Percentiles rank a stretch among this genome's conserved stretches.
These are phyloP conservation scores for Tulasnella sp. DNA, from an alignment of 768 basidiomycete genomes.

Conservation along the genomic window DNA sequence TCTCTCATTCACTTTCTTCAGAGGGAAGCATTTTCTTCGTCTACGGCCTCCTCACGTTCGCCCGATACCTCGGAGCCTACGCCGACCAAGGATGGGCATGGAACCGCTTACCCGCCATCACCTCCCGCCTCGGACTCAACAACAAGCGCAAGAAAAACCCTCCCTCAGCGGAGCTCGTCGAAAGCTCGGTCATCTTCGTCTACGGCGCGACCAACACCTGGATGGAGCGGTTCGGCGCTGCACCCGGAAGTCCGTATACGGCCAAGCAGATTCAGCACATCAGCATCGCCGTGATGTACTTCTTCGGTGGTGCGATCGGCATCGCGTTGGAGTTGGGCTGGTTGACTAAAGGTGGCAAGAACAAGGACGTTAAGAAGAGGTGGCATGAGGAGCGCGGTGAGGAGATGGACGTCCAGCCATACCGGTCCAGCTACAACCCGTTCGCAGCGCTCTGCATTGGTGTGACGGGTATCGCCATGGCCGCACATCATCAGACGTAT, in stretches of 20 bases:
- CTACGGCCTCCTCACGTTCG: conserved; percentile 86
- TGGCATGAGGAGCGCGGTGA: not conserved
- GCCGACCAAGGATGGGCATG: conserved; percentile 92
- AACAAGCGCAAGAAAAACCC: conserved; percentile 41
- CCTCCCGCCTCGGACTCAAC: conserved; percentile 1
- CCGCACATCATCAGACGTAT: conserved; percentile 87
- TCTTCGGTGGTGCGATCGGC: conserved; percentile 87
- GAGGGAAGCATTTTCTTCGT: conserved; percentile 93
- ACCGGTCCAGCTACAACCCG: conserved; percentile 81
- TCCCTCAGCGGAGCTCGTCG: conserved; percentile 74
- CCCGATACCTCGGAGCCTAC: conserved; percentile 91
- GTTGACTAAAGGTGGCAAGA: not conserved
- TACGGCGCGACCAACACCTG: conserved; percentile 93
- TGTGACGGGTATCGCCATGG: conserved; percentile 93
- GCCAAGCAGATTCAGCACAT: conserved; percentile 95
- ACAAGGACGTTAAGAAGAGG: not conserved
- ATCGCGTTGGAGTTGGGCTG: conserved; percentile 83
- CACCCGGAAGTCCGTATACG: conserved; percentile 78
- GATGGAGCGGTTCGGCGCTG: conserved; percentile 94
- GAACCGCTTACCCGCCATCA: conserved; percentile 55
- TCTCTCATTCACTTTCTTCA: conserved; percentile 40
- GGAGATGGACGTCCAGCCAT: conserved; percentile 47
- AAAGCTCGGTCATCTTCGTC: conserved; percentile 78
- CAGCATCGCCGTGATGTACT: conserved; percentile 76
- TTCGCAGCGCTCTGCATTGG: conserved; percentile 92